Evolutionary conservation across 2,329 filamentous ascomycete genomes (phyloP), one percentile per base, ranked within the genome.

Genomic region (Calonectria hawksworthii): DNA sequence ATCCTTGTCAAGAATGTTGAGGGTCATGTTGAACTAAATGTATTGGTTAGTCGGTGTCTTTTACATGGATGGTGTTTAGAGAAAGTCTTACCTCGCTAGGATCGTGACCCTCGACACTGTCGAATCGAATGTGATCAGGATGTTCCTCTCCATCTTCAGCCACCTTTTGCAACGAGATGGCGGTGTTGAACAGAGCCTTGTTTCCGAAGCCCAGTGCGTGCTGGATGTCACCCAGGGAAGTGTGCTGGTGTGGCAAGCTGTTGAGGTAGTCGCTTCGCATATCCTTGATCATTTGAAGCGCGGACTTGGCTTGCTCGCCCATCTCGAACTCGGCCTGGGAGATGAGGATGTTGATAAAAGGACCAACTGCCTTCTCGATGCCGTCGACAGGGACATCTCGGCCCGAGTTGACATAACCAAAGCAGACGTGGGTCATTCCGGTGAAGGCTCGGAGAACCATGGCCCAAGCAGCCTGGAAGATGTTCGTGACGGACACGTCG

Each of bases 311-410:
- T 54, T 30, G 23, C 14, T 56, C 47, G 9, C 65, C 34, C 3
- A 23, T 21, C 34, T 63, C 56, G 21, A 68, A 56, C 18, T 36
- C 28, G 16, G 51, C 65, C 9, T 38, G 34, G 32, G 36, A 68
- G 18, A 89, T 87, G 6, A 92, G 84, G 86, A 91, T 90, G 68
- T 90, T 90, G 73, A 91, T 88, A 63, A 91, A 89, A 14, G 86
- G 85, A 0, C 90, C 90, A 11, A 89, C 85, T 2, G 89, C 86
- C 4, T 87, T 83, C 3, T 88, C 84, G 14, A 91, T 87, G 1
- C 86, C 85, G 3, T 85, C 82, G 0, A 92, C 83, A 1, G 88
- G 86, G 4, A 88, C 85, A 75, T 92, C 90, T n/a, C 90, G 85
- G 2, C 90, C 90, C 0, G 89, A 89, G 4, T 89, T 81, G 0